Base-by-base conservation (phyloP, 331 rosid genomes). In the Malus hybrid region DNA sequence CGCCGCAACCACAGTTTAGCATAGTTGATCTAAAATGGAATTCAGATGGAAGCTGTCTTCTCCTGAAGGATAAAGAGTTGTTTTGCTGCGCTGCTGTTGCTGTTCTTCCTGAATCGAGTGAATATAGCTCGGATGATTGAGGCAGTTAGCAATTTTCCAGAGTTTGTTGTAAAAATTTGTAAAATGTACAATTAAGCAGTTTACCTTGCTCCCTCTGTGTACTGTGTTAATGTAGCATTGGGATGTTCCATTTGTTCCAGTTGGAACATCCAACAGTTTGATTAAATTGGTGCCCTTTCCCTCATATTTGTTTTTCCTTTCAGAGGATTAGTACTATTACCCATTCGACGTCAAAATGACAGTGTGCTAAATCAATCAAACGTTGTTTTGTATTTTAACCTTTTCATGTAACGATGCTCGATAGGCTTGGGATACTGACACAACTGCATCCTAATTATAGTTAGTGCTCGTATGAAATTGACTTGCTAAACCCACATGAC, bases 81-180 rank as follows among this genome's bases (percentile, higher is more conserved):
- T 94, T 92, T 76, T 94, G 99, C 75, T 94, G 99, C 42, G 96
- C 92, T 69, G 92, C 91, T n/a, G 84, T 86, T 18, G 91, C 96
- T 46, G 65, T 82, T 30, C 81, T 89, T 73, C 88, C 85, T 32
- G 99, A 93, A 74, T 92, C 96, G 44, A 87, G 93, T 62, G 99
- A 92, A 63, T 94, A 87, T 74, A 89, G 93, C 80, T 94, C 99
- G 7, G 99, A 94, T 69, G 97, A 90, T 63, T 93, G 82, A 91
- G 75, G 83, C 46, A 63, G 11, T 36, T 2, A 42, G 14, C 48
- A 42, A 42, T 42, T 42, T 42, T 42, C 48, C 48, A 42, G 48
- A 18, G 10, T 50, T 67, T 29, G 24, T 15, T 53, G 65, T 34
- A 68, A 30, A 36, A 70, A 61, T 10, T 42, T 42, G 68, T 63